phyloP scores from a whole-genome alignment of 345 rosid genomes.

The Xanthoceras sorbifolium region DNA sequence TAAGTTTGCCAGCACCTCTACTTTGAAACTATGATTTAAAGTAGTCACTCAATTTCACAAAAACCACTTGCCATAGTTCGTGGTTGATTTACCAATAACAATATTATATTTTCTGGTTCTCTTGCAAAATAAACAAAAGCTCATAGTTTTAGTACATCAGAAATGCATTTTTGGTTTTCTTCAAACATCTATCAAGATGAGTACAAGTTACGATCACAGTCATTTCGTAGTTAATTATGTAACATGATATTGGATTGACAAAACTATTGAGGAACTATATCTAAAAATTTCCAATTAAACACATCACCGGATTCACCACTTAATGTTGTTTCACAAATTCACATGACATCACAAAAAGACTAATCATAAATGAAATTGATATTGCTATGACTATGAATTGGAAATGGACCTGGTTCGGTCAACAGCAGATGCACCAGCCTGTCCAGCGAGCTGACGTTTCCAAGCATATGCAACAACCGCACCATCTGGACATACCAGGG shows the following conservation, averaged over 20 bases:
- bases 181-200: neutral
- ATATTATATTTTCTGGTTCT: neutral
- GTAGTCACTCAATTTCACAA: neutral
- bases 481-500: conserved; percentile 95
- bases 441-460: conserved; percentile 99
- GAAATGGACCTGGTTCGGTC: conserved; percentile 77
- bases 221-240: neutral
- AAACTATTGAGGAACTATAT: neutral
- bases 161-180: neutral
- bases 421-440: conserved; percentile 99
- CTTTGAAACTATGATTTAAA: neutral
- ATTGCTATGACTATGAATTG: neutral
- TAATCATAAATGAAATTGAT: neutral
- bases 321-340: neutral
- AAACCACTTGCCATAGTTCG: neutral
- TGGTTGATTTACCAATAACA: neutral
- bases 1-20: neutral
- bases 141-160: neutral
- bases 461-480: conserved; percentile 97
- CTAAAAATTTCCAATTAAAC: neutral
- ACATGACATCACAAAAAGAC: neutral
- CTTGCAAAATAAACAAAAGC: neutral
- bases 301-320: neutral
- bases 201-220: neutral
- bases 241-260: neutral